Conservation (phyloP, 441 rosid species). For the Brassica hybrid region DNA sequence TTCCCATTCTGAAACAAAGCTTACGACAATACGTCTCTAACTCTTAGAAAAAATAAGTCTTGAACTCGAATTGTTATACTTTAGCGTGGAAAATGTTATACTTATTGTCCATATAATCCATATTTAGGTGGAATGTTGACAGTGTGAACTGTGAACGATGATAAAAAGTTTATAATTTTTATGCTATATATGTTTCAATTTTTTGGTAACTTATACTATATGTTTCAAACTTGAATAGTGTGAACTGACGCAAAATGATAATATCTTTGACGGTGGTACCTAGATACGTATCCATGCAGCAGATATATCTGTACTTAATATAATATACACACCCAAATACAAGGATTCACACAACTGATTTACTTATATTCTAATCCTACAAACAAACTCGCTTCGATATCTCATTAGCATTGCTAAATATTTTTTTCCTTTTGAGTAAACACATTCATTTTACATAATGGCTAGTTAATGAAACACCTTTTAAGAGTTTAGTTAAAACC, state of each 20-base stretch:
- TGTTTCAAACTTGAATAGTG: neutral
- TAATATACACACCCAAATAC: neutral
- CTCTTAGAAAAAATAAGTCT: too few species aligned
- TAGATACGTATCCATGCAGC: constrained; percentile 9
- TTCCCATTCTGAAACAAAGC: constrained; percentile 9
- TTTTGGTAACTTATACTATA: too few species aligned
- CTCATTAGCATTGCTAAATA: constrained; percentile 2
- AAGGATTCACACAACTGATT: neutral
- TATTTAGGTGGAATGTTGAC: constrained; percentile 8
- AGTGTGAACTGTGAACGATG: neutral
- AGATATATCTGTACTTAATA: constrained; percentile 16
- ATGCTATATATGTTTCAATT: neutral
- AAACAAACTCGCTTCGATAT: constrained; percentile 1
- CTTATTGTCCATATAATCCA: neutral
- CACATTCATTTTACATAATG: neutral
- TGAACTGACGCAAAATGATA: constrained; percentile 17
- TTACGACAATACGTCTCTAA: neutral
- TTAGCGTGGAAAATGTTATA: constrained; percentile 12
- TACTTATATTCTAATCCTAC: neutral
- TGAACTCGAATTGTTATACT: constrained; percentile 7
- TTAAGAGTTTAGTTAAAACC: constrained; percentile 15
- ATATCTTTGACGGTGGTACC: constrained; percentile 24
- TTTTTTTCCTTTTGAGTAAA: neutral
- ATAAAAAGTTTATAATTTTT: neutral
- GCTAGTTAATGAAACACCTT: neutral